Evolutionary conservation across 2,329 filamentous ascomycete genomes (phyloP).

Genomic region (Aspergillus fischeri): DNA sequence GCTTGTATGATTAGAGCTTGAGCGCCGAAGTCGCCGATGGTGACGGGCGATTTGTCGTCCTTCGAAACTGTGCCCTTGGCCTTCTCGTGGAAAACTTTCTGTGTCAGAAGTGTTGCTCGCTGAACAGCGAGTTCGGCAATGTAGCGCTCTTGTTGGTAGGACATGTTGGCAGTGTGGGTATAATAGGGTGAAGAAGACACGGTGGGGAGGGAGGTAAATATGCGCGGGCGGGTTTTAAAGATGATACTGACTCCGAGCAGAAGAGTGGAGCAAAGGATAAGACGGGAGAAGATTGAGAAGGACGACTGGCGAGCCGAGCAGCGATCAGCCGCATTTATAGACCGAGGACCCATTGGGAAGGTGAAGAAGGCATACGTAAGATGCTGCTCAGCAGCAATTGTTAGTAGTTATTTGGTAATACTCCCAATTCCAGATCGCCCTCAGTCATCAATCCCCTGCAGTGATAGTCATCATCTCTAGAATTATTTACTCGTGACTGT

Average conservation of each 20-base stretch:
- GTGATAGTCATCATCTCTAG: not conserved
- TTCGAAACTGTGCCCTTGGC: constrained; percentile 93
- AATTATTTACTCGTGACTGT: not conserved
- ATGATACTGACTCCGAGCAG: constrained; percentile 43
- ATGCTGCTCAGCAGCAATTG: not conserved
- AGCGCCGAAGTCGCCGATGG: constrained; percentile 95
- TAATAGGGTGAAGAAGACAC: constrained; percentile 17
- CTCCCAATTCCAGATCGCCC: not conserved
- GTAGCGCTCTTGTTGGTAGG: constrained; percentile 73
- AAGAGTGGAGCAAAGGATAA: constrained; percentile 34
- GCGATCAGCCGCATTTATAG: constrained; percentile 17
- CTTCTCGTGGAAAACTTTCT: constrained; percentile 78
- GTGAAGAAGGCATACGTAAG: not conserved
- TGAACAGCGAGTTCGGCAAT: constrained; percentile 86
- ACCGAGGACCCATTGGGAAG: constrained; percentile 13
- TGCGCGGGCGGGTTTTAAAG: constrained; percentile 36
- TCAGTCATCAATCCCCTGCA: not conserved
- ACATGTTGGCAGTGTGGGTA: constrained; percentile 31
- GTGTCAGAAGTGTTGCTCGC: constrained; percentile 70
- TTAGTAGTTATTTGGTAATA: not conserved
- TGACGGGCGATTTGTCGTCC: constrained; percentile 93
- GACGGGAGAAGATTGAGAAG: constrained; percentile 25
- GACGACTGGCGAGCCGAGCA: constrained; percentile 16
- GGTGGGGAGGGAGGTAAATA: constrained; percentile 36
- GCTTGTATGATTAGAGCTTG: constrained; percentile 94